phyloP scores from a whole-genome alignment of 2,329 filamentous ascomycete genomes.

The Stagonosporopsis chrysanthemi region DNA sequence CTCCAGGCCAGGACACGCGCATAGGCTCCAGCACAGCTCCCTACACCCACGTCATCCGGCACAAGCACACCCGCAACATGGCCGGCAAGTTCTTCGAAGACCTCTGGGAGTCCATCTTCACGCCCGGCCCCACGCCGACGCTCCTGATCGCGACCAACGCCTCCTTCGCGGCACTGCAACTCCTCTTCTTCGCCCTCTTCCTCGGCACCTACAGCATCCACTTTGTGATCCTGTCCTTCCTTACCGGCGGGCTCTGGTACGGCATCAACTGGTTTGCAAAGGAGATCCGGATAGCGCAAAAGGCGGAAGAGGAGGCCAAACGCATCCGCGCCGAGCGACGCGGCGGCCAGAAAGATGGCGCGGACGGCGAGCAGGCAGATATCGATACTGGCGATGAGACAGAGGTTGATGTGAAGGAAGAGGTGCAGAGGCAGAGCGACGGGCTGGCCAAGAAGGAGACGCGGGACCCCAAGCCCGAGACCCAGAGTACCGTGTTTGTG shows the following conservation, averaged over 20 bases:
- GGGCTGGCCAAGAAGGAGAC: conserved; percentile 26
- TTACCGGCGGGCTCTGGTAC: conserved; percentile 87
- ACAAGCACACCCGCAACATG: conserved; percentile 34
- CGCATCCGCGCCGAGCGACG: conserved; percentile 51
- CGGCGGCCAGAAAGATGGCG: conserved; percentile 53
- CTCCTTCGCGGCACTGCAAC: conserved; percentile 84
- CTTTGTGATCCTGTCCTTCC: conserved; percentile 79
- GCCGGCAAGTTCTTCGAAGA: conserved; percentile 67
- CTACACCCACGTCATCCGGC: conserved; percentile 8
- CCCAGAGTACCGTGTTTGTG: conserved; percentile 47
- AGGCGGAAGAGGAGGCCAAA: conserved; percentile 59
- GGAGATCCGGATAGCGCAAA: conserved; percentile 62
- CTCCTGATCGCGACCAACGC: conserved; percentile 89
- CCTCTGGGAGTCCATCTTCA: conserved; percentile 93
- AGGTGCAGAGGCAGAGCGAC: conserved; percentile 31
- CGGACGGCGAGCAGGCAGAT: conserved; percentile 41
- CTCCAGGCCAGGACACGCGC: conserved; percentile 4
- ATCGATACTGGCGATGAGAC: conserved; percentile 57
- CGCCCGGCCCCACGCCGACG: conserved; percentile 85
- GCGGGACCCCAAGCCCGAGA: conserved; percentile 11
- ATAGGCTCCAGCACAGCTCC: conserved; percentile 8
- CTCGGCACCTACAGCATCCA: conserved; percentile 86
- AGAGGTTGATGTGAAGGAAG: conserved; percentile 52
- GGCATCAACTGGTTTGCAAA: conserved; percentile 96
- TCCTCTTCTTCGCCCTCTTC: conserved; percentile 78